Conservation (phyloP, 208 protist genomes). For the Acanthamoeba healyi region DNA sequence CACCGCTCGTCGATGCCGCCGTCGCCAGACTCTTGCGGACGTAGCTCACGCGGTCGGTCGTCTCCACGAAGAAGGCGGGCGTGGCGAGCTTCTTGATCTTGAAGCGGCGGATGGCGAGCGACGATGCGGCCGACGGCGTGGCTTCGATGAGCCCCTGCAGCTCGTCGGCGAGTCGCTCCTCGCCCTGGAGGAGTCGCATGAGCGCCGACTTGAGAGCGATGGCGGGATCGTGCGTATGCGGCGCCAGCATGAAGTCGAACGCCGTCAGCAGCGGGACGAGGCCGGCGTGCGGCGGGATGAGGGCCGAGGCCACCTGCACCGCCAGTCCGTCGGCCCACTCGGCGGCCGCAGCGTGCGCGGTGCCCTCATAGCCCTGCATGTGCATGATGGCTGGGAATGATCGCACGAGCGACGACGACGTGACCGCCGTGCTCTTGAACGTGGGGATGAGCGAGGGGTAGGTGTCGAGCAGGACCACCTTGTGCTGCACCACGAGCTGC, state of each 20-base stretch:
- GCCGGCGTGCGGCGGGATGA: background rate
- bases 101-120: slow-evolving; percentile 11
- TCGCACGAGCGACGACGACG: background rate
- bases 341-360: background rate
- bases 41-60: background rate
- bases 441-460: slow-evolving; percentile 10
- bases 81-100: slow-evolving; percentile 67
- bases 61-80: slow-evolving; percentile 60
- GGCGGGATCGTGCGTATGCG: slow-evolving; percentile 41
- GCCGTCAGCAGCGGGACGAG: slow-evolving; percentile 44
- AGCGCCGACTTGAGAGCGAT: slow-evolving; percentile 65
- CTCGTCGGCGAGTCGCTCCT: slow-evolving; percentile 69
- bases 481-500: slow-evolving; percentile 41
- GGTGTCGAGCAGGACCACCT: slow-evolving; percentile 46
- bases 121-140: background rate
- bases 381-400: slow-evolving; percentile 15
- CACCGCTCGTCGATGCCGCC: background rate
- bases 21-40: slow-evolving; percentile 28
- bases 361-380: slow-evolving; percentile 45
- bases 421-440: background rate
- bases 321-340: slow-evolving; percentile 47
- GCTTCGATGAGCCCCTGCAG: slow-evolving; percentile 35
- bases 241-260: slow-evolving; percentile 49
- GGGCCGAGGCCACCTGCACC: slow-evolving; percentile 10
- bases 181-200: slow-evolving; percentile 30